Base-by-base conservation (phyloP, 1,284 basidiomycete genomes). In the Pseudozyma hubeiensis region DNA sequence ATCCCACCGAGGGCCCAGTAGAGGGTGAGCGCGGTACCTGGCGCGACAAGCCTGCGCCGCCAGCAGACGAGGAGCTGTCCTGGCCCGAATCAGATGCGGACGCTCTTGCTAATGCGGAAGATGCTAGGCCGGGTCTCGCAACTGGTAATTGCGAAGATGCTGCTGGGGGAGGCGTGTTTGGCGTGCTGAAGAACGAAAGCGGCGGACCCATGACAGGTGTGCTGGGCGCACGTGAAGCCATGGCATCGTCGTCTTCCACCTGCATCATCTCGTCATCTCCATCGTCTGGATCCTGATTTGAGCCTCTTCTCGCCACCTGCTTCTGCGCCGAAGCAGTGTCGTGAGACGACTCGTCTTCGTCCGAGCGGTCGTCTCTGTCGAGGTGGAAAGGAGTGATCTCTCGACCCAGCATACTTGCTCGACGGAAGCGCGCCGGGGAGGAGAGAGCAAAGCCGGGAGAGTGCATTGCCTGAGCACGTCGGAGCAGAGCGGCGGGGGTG, bases 381-480 rank as follows among this genome's bases (percentile, higher is more conserved):
- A 72, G 60, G 10, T 62, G 57, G 30, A 71, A 75, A 1, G 74
- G 70, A 1, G 71, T 72, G 55, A 80, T 67, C 37, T 80, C 78
- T 14, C 69, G 44, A 14, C 78, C 78, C 8, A 80, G 51, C 76
- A 78, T 78, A 54, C 73, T 76, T 39, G 69, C 69, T 43, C 78
- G 37, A 14, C 78, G 62, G 45, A 76, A 70, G 6, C 75, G 65
- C 2, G 65, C 70, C 11, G 65, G 64, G 4, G 64, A 67, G 29
- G 54, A 62, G 24, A 68, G 52, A 4, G 56, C 54, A 16, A 68
- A 67, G 4, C 64, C 64, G 5, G 64, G 66, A 40, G 71, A 68
- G 54, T 53, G 55, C 55, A 69, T 69, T 5, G 49, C 64, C n/a
- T 39, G 70, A 1, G 48, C 44, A 5, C 70, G 50, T 33, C 71